These are phyloP conservation scores for Fusarium solani-melongenae DNA, from an alignment of 2,329 filamentous ascomycete species.

Conservation along the genomic window DNA sequence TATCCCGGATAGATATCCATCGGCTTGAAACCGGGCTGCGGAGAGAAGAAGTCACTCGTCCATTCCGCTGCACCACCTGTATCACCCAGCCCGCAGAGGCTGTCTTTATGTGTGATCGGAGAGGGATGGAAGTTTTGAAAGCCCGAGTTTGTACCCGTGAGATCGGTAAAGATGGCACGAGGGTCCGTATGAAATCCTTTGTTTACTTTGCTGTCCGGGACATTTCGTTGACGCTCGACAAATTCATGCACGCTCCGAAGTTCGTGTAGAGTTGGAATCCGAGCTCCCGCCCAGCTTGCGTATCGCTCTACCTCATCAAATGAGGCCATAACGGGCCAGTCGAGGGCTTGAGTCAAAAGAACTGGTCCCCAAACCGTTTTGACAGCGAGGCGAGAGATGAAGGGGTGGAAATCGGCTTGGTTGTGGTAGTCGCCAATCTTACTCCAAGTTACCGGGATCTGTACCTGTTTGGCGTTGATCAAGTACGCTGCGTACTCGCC, in stretches of 20 bases:
- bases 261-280: constrained; percentile 22
- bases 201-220: constrained; percentile 3
- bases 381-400: constrained; percentile 11
- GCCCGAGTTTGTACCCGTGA: constrained; percentile 10
- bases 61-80: constrained; percentile 30
- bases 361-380: constrained; percentile 20
- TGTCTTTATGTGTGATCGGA: constrained; percentile 6
- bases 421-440: not conserved
- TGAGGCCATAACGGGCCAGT: constrained; percentile 27
- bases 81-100: constrained; percentile 21
- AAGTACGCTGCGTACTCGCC: constrained; percentile 19
- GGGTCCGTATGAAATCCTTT: constrained; percentile 7
- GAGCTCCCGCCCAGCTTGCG: constrained; percentile 8
- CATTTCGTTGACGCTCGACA: constrained; percentile 5
- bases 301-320: constrained; percentile 27
- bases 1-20: constrained; percentile 32
- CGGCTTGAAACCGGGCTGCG: constrained; percentile 23
- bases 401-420: not conserved
- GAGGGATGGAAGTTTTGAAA: constrained; percentile 21
- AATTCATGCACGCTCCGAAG: constrained; percentile 23
- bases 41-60: constrained; percentile 3
- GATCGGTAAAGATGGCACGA: constrained; percentile 2
- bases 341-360: constrained; percentile 4
- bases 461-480: not conserved
- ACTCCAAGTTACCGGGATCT: constrained; percentile 13